phyloP scores from a whole-genome alignment of 2,329 filamentous ascomycete genomes.

The Scedosporium apiospermum region DNA sequence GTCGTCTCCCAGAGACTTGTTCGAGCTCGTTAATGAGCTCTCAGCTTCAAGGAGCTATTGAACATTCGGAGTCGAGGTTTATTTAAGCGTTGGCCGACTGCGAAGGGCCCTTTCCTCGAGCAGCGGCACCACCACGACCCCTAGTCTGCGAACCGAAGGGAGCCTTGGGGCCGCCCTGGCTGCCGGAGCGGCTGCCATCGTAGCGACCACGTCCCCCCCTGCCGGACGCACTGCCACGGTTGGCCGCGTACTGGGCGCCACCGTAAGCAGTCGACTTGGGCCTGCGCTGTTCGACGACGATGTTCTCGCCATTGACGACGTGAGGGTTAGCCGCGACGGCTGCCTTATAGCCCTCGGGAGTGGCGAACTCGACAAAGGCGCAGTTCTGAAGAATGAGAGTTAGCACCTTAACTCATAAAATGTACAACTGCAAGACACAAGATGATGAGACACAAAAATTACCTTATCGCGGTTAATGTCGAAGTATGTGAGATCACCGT shows the following conservation, averaged over 20 bases:
- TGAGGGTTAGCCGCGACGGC: conserved; percentile 81
- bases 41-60: background rate
- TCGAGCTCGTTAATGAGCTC: background rate
- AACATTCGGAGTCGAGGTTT: background rate
- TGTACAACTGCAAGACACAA: background rate
- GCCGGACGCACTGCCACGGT: conserved; percentile 49
- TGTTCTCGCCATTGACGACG: conserved; percentile 69
- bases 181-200: conserved; percentile 48
- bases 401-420: background rate
- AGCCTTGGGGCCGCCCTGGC: conserved; percentile 53
- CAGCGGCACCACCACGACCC: conserved; percentile 54
- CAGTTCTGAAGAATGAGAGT: conserved; percentile 59
- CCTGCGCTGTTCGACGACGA: conserved; percentile 83
- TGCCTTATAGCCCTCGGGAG: conserved; percentile 68
- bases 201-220: conserved; percentile 61
- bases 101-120: conserved; percentile 53
- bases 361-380: conserved; percentile 90
- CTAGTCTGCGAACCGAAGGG: conserved; percentile 53
- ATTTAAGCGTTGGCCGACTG: conserved; percentile 42
- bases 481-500: conserved; percentile 62
- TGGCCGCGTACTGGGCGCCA: conserved; percentile 55
- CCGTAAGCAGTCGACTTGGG: conserved; percentile 63
- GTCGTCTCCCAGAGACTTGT: background rate
- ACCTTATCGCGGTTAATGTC: conserved; percentile 82
- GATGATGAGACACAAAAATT: conserved; percentile 14